phyloP scores from a whole-genome alignment of 148 eudicot species.

The Amaranthus cruentus region DNA sequence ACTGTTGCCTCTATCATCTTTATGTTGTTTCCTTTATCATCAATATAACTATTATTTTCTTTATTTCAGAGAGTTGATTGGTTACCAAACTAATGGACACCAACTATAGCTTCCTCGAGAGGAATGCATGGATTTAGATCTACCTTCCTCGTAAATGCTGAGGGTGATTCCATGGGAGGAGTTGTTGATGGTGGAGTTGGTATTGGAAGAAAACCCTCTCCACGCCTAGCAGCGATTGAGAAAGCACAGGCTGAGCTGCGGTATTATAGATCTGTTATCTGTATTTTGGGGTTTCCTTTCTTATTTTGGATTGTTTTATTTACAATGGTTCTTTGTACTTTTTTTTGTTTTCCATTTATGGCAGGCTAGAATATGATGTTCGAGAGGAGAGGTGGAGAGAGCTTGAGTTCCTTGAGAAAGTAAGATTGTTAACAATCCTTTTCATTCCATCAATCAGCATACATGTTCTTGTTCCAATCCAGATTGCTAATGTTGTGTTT shows the following conservation, averaged over 20 bases:
- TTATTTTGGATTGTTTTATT: background rate
- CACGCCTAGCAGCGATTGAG: conserved; percentile 68
- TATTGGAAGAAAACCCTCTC: conserved; percentile 63
- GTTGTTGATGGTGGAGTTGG: conserved; percentile 84
- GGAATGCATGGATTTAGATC: conserved; percentile 83
- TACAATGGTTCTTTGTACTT: conserved; percentile 5
- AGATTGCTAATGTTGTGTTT: conserved; percentile 12
- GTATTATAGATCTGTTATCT: conserved; percentile 30
- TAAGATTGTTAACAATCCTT: conserved; percentile 32
- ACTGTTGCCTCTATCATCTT: background rate
- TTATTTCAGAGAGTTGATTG: conserved; percentile 21
- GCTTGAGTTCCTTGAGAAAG: conserved; percentile 93
- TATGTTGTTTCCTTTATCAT: background rate
- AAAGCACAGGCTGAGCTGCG: conserved; percentile 87
- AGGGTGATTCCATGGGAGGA: conserved; percentile 97
- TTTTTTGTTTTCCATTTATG: conserved; percentile 17
- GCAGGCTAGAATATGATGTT: conserved; percentile 81
- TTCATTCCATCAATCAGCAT: background rate
- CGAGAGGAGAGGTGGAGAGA: conserved; percentile 81
- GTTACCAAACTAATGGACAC: conserved; percentile 37
- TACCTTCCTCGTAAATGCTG: conserved; percentile 76
- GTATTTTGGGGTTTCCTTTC: conserved; percentile 4
- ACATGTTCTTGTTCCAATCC: background rate
- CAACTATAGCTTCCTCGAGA: conserved; percentile 36
- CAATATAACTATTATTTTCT: conserved; percentile 4